Evolutionary conservation across 768 basidiomycete species (phyloP), one percentile per base, ranked within the genome.

Genomic region (Fomitopsis serialis): DNA sequence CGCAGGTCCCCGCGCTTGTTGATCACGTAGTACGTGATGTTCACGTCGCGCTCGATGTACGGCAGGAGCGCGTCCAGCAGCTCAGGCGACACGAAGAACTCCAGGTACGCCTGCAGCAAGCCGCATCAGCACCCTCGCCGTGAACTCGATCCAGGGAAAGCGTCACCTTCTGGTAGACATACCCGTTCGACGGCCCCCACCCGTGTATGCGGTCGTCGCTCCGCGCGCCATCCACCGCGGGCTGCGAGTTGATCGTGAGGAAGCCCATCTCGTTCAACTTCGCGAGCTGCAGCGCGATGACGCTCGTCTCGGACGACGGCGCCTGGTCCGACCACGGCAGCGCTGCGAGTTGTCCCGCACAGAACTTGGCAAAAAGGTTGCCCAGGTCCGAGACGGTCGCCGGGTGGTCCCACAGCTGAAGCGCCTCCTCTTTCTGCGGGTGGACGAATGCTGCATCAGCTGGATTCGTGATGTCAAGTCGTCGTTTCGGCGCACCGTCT

Each of bases 231-330:
- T 96, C 91, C 27, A 98, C 94, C 2, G 93, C 94, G 10, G 95
- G 95, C 67, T 98, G 95, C 22, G 92, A 94, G 70, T 98, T 98
- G 74, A 98, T 98, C 1, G 93, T 98, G 61, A 98, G 70, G 77
- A 95, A 99, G 2, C 97, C 97, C 17, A 91, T 72, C 49, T 84
- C 79, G 68, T 98, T 99, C 75, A 98, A 83, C 66, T 81, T 80
- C 35, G 90, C 81, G 3, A 99, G 79, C 57, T 89, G 81, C 42
- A 77, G 70, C 9, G 90, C 73, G 63, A 99, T 98, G 45, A 86
- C 77, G 3, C 77, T 72, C 0, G 93, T 98, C 71, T 99, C 97
- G 44, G 73, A 76, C 19, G 90, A 83, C 23, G 91, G 82, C n/a
- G 82, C 81, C 51, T 91, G 81, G 67, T 98, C 95, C 24, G 91